These are phyloP conservation scores for Teunomyces stri DNA, from an alignment of 805 yeast genomes.

Conservation along the genomic window DNA sequence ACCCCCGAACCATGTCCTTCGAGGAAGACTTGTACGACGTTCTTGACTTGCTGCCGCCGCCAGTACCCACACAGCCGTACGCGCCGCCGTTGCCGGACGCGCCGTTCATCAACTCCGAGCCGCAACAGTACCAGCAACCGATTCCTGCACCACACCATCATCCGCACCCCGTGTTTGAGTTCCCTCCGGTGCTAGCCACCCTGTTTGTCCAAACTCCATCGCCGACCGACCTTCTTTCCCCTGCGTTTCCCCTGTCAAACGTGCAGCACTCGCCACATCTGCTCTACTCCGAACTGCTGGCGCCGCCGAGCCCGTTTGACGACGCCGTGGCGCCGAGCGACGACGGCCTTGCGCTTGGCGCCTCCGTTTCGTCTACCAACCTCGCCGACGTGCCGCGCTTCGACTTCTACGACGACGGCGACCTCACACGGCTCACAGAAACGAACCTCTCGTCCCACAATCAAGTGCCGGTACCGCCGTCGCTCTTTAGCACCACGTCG, in stretches of 20 bases:
- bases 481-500: conserved; percentile 53
- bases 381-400: conserved; percentile 17
- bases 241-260: not conserved
- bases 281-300: conserved; percentile 36
- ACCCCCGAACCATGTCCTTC: not conserved
- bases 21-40: conserved; percentile 31
- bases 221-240: not conserved
- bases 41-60: conserved; percentile 26
- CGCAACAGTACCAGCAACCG: too few relatives aligned
- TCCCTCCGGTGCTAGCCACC: not conserved
- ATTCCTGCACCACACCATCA: conserved; percentile 5
- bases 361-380: conserved; percentile 36
- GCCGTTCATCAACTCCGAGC: conserved; percentile 16
- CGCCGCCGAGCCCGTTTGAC: conserved; percentile 35
- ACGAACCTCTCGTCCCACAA: conserved; percentile 18
- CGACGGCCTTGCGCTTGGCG: conserved; percentile 41
- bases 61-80: not conserved
- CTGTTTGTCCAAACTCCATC: too few relatives aligned
- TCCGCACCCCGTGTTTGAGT: not conserved
- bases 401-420: conserved; percentile 6
- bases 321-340: conserved; percentile 27
- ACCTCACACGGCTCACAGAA: conserved; percentile 8
- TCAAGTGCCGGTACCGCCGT: conserved; percentile 32
- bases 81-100: conserved; percentile 13
- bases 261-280: conserved; percentile 19